These are phyloP conservation scores for Xylaria arbuscula DNA, from an alignment of 2,329 filamentous ascomycete genomes.

Conservation along the genomic window DNA sequence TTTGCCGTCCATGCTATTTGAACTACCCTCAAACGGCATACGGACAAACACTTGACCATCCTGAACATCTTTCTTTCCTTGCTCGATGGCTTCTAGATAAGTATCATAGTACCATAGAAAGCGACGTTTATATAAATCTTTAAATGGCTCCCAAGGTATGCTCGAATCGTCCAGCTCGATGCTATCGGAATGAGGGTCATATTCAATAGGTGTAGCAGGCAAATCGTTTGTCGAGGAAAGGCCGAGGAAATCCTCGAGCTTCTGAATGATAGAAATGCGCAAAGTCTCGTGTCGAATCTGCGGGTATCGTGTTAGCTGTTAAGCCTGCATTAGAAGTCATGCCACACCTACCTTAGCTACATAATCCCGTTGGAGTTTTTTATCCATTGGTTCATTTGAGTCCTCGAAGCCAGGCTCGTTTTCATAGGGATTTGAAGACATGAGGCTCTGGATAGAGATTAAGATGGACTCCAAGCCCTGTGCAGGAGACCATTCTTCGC, in stretches of 20 bases:
- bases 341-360: conserved; percentile 75
- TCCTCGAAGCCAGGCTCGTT: conserved; percentile 96
- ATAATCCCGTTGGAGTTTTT: conserved; percentile 79
- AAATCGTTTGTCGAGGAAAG: conserved; percentile 66
- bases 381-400: conserved; percentile 73
- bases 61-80: conserved; percentile 71
- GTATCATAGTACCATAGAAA: conserved; percentile 97
- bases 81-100: conserved; percentile 77
- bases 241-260: conserved; percentile 81
- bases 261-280: conserved; percentile 85
- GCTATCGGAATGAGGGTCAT: conserved; percentile 46
- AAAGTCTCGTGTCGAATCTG: conserved; percentile 93
- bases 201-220: conserved; percentile 50
- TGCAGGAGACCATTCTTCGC: conserved; percentile 96
- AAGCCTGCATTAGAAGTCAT: neutral
- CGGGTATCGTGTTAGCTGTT: conserved; percentile 40
- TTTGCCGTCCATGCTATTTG: conserved; percentile 85
- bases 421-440: conserved; percentile 93
- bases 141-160: conserved; percentile 83
- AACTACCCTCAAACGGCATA: conserved; percentile 86
- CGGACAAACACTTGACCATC: conserved; percentile 74
- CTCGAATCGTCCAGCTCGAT: conserved; percentile 60
- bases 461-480: conserved; percentile 95
- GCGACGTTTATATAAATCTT: conserved; percentile 87
- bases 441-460: conserved; percentile 94